phyloP scores from a whole-genome alignment of 805 yeast species.

The Danielia reshetovae region DNA sequence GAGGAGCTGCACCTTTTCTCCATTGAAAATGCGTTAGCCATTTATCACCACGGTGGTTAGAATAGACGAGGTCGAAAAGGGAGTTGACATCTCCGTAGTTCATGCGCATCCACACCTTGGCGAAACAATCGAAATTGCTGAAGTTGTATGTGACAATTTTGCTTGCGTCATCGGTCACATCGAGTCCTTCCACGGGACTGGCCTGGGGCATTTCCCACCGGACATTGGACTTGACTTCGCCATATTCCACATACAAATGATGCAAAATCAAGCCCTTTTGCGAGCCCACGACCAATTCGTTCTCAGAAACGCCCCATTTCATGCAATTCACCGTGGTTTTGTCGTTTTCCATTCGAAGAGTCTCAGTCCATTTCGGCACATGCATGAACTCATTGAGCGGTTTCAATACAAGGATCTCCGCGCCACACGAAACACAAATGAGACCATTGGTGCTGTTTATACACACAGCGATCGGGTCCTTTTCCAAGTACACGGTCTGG shows the following conservation, averaged over 20 bases:
- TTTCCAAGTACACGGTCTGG: conserved; percentile 72
- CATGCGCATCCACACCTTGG: conserved; percentile 76
- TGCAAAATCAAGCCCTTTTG: conserved; percentile 48
- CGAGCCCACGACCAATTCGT: conserved; percentile 64
- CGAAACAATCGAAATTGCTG: conserved; percentile 58
- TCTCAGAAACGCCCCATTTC: conserved; percentile 50
- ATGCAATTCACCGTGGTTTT: conserved; percentile 33
- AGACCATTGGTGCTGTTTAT: conserved; percentile 58
- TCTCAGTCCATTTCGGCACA: conserved; percentile 44
- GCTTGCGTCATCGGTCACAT: conserved; percentile 64
- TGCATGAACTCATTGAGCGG: conserved; percentile 52
- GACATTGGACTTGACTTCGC: conserved; percentile 27
- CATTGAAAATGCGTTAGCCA: conserved; percentile 49
- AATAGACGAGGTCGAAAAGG: conserved; percentile 64
- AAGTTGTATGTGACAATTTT: conserved; percentile 56
- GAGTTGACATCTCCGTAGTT: conserved; percentile 57
- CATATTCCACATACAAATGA: conserved; percentile 46
- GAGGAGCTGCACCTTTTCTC: conserved; percentile 5
- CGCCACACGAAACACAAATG: conserved; percentile 49
- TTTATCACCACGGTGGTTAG: conserved; percentile 52
- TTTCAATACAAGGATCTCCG: conserved; percentile 45
- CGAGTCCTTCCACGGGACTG: conserved; percentile 52
- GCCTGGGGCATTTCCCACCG: conserved; percentile 56
- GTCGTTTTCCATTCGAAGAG: conserved; percentile 17
- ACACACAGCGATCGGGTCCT: conserved; percentile 64